Evolutionary conservation across 495 filamentous ascomycete species (phyloP), one percentile per base, ranked within the genome.

Genomic region (Podospora bellae-mahoneyi): DNA sequence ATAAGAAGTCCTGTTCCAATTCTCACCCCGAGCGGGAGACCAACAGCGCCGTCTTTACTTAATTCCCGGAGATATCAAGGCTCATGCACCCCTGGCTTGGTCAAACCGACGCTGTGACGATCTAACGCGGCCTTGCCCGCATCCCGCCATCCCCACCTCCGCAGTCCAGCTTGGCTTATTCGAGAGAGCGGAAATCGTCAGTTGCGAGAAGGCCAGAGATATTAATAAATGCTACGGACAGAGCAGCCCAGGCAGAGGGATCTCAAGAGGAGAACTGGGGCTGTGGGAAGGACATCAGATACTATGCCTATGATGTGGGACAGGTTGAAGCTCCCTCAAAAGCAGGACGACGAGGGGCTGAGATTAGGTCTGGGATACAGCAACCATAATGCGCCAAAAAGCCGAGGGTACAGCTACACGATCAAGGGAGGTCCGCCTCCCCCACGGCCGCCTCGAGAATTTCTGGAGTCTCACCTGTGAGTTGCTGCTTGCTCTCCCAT

Each of bases 381-480:
- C 9, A 60, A 16, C 53, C 56, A n/a, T 48, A 67, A 48, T 34
- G 23, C 64, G n/a, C 18, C 28, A 63, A 28, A 63, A 63, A 59
- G 63, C n/a, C 23, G 65, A 60, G 71, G 72, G 28, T 78, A 78
- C 75, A 72, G 69, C 23, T 75, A 75, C 32, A 72, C 73, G 4
- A 77, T 78, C 75, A 71, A 72, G 28, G 74, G 73, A 16, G 76
- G 75, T 13, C 73, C 76, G 27, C 53, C 76, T 53, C 74, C 76
- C 9, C 60, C 66, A 34, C 66, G 76, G 30, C 73, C 75, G n/a
- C 75, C 76, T 1, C 66, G 74, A 19, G 76, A 75, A 64, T 73
- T 74, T 66, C 61, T 73, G 18, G 73, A 74, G 61, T 68, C 61
- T 60, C 70, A 69, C 59, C 69, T 66, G 76, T 78, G 64, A 78